Conservation (phyloP, 2,329 filamentous ascomycete species). For the Colletotrichum sp. region DNA sequence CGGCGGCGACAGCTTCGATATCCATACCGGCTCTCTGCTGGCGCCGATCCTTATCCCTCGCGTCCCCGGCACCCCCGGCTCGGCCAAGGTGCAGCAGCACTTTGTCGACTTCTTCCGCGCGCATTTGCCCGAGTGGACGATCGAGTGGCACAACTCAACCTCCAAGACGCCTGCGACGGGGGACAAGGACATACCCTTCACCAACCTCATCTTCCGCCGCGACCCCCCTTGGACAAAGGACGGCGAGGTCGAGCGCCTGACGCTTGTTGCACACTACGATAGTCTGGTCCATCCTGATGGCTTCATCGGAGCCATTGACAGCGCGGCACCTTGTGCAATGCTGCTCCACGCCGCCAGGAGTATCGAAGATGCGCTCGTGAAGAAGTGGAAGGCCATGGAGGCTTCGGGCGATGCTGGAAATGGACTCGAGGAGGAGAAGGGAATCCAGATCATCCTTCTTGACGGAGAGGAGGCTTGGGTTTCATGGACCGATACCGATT, state of each 20-base stretch:
- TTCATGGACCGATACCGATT: conserved; percentile 80
- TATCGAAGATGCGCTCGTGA: conserved; percentile 79
- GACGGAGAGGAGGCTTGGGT: conserved; percentile 95
- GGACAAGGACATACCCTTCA: conserved; percentile 76
- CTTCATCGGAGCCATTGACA: conserved; percentile 94
- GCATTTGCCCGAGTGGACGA: conserved; percentile 77
- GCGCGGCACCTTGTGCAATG: conserved; percentile 92
- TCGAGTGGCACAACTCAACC: conserved; percentile 91
- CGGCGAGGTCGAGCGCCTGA: conserved; percentile 81
- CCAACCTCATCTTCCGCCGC: conserved; percentile 83
- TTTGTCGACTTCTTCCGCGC: conserved; percentile 82
- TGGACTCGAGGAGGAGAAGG: conserved; percentile 75
- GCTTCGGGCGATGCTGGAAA: conserved; percentile 57
- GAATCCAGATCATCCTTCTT: conserved; percentile 86
- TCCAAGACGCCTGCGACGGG: conserved; percentile 79
- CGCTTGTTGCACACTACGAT: conserved; percentile 94
- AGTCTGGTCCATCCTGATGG: conserved; percentile 79
- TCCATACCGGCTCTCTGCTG: conserved; percentile 75
- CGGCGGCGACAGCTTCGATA: conserved; percentile 79
- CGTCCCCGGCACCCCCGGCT: conserved; percentile 85
- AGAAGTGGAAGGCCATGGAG: conserved; percentile 80
- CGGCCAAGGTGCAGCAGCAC: conserved; percentile 74
- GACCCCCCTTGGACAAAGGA: conserved; percentile 82
- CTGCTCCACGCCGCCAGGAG: conserved; percentile 84
- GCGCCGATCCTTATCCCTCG: conserved; percentile 87